Percentiles rank a stretch among this genome's conserved stretches.
Conservation (phyloP, 2,329 filamentous ascomycete genomes). For the Neocucurbitaria cava region DNA sequence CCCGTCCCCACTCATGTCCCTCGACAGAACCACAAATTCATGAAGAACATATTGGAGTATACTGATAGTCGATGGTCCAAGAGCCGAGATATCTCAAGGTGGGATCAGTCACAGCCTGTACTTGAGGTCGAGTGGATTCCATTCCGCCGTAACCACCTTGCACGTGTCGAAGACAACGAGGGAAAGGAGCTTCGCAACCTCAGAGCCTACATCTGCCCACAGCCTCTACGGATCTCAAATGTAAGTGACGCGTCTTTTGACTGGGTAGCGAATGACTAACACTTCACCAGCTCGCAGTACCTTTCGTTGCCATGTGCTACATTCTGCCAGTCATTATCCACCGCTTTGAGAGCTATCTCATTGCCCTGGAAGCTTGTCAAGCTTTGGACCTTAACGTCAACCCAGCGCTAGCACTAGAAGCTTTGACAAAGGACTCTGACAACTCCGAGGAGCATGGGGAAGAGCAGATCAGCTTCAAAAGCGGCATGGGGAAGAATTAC, state of each 20-base stretch:
- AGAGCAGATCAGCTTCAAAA: constrained; percentile 75
- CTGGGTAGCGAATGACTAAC: constrained; percentile 18
- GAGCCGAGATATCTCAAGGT: constrained; percentile 55
- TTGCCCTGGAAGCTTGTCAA: constrained; percentile 76
- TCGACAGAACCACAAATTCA: constrained; percentile 37
- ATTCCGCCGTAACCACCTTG: constrained; percentile 83
- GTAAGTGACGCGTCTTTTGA: constrained; percentile 57
- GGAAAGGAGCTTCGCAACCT: constrained; percentile 58
- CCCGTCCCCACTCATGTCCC: constrained; percentile 66
- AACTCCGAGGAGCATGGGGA: constrained; percentile 76
- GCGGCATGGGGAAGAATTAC: constrained; percentile 93
- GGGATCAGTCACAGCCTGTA: constrained; percentile 79
- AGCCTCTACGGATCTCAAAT: constrained; percentile 77
- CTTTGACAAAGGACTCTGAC: constrained; percentile 90
- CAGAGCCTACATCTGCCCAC: constrained; percentile 74
- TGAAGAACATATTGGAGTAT: constrained; percentile 77
- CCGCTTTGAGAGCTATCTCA: constrained; percentile 80
- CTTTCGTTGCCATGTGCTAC: constrained; percentile 75
- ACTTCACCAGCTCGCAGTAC: constrained; percentile 66
- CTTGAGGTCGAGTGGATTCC: constrained; percentile 76
- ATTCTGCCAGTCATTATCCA: constrained; percentile 84
- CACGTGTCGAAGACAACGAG: constrained; percentile 61
- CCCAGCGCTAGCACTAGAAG: constrained; percentile 79
- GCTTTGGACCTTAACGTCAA: constrained; percentile 69
- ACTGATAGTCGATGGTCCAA: constrained; percentile 77